phyloP scores from a whole-genome alignment of 2,329 filamentous ascomycete genomes.

The Neopestalotiopsis sp. region DNA sequence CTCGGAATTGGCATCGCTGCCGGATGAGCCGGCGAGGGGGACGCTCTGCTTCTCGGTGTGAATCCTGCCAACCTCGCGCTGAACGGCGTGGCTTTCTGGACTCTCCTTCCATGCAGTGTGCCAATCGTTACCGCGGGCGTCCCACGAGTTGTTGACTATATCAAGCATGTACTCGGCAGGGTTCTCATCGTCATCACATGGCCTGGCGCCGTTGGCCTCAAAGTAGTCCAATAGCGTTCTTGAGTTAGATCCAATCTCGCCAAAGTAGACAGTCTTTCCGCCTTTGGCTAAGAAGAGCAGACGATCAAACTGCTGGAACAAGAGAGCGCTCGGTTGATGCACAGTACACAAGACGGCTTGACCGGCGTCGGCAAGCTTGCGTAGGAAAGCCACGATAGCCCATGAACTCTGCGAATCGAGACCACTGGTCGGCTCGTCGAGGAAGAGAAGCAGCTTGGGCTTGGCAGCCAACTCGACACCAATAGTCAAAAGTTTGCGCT shows the following conservation, averaged over 20 bases:
- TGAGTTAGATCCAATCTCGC: conserved; percentile 58
- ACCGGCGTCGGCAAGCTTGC: conserved; percentile 59
- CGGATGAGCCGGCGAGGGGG: conserved; percentile 23
- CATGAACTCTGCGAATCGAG: conserved; percentile 76
- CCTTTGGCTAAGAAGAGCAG: conserved; percentile 59
- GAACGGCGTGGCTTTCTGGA: conserved; percentile 44
- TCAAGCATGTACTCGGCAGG: conserved; percentile 70
- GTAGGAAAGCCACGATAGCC: conserved; percentile 72
- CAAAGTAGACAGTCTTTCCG: conserved; percentile 63
- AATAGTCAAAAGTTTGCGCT: conserved; percentile 67
- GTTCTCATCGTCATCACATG: conserved; percentile 60
- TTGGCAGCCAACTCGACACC: conserved; percentile 77
- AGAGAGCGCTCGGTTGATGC: conserved; percentile 47
- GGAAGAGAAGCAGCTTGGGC: conserved; percentile 72
- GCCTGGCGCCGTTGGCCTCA: conserved; percentile 59
- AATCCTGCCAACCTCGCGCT: conserved; percentile 22
- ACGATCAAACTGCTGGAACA: conserved; percentile 54
- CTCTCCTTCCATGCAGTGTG: conserved; percentile 53
- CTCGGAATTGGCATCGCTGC: conserved; percentile 55
- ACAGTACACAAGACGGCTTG: conserved; percentile 51
- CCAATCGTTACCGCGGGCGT: conserved; percentile 47
- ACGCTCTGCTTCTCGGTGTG: conserved; percentile 12
- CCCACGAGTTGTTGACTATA: conserved; percentile 45
- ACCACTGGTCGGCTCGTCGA: conserved; percentile 78
- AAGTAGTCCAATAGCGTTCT: conserved; percentile 60